Evolutionary conservation across 1,139 yeast genomes (phyloP).

Genomic region (Geotrichum cucujoidarum): DNA sequence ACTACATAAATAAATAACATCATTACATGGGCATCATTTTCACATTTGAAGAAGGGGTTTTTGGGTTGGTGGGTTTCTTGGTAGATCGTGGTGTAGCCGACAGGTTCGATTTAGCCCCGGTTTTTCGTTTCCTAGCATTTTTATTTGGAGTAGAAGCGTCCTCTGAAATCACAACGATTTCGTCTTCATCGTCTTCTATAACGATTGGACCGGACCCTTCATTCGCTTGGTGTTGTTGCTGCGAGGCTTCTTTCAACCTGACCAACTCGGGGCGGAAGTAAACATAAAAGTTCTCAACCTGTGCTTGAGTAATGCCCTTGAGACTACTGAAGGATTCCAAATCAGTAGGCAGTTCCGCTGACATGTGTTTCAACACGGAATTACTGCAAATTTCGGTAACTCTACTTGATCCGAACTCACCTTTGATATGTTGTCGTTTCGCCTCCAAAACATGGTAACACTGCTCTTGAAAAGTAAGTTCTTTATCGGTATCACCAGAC

Average conservation of each 20-base stretch:
- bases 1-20: neutral
- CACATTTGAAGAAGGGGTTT: neutral
- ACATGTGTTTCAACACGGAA: constrained; percentile 21
- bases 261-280: constrained; percentile 21
- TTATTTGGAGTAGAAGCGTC: neutral
- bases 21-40: constrained; percentile 14
- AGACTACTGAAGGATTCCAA: constrained; percentile 17
- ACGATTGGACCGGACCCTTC: neutral
- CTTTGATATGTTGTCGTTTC: constrained; percentile 15
- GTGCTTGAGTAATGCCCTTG: constrained; percentile 20
- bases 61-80: neutral
- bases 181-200: neutral
- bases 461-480: constrained; percentile 4
- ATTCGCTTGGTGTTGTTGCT: neutral
- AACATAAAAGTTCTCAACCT: constrained; percentile 18
- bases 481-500: constrained; percentile 13
- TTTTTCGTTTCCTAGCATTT: neutral
- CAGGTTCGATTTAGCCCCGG: neutral
- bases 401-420: constrained; percentile 2
- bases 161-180: neutral
- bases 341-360: constrained; percentile 17
- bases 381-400: constrained; percentile 22
- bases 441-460: constrained; percentile 10
- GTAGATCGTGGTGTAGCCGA: neutral
- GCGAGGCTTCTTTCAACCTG: constrained; percentile 13